Base-by-base conservation (phyloP, 2,329 filamentous ascomycete genomes). In the Claviceps sp. region DNA sequence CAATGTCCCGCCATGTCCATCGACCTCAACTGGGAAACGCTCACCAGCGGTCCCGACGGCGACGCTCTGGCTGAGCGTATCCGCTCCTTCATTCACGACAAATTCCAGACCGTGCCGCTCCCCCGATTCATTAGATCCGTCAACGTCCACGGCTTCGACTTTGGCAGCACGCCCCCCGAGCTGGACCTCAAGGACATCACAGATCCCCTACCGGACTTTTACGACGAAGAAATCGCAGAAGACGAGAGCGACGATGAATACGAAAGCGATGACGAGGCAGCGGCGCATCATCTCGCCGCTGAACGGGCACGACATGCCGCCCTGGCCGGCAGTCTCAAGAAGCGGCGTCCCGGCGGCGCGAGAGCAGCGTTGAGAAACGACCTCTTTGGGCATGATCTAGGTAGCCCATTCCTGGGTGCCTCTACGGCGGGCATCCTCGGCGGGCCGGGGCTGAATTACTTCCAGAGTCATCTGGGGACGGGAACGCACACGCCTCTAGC, bases 121-220 rank as follows among this genome's bases (percentile, higher is more conserved):
- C 93, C 93, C 54, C 86, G 89, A 62, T 96, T 98, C 76, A 96
- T 98, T 70, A 90, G 93, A 63, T 93, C 89, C 26, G 93, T 98
- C 60, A 85, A 88, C 51, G 90, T 96, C 42, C 90, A 96, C 66
- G 84, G 87, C 55, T 98, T 98, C 69, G 84, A 91, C 57, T 96
- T 98, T 66, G 93, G 93, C 47, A 81, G 75, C 30, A 82, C 91
- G 48, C 76, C 86, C 41, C 93, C 93, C 1, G 79, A 86, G 59
- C 79, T 98, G 43, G 88, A 94, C 64, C 84, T 98, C 62, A 97
- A 96, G 70, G 93, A 97, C 67, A 90, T 98, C 55, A 94, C 91
- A 60, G 90, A 98, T 65, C 93, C 93, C 2, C 77, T 97, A 54
- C 84, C 89, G 0, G 93, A 98, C 62, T 98, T 98, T 64, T 98